Base-by-base conservation (phyloP, 2,329 filamentous ascomycete species). In the Sphaerulina musiva region DNA sequence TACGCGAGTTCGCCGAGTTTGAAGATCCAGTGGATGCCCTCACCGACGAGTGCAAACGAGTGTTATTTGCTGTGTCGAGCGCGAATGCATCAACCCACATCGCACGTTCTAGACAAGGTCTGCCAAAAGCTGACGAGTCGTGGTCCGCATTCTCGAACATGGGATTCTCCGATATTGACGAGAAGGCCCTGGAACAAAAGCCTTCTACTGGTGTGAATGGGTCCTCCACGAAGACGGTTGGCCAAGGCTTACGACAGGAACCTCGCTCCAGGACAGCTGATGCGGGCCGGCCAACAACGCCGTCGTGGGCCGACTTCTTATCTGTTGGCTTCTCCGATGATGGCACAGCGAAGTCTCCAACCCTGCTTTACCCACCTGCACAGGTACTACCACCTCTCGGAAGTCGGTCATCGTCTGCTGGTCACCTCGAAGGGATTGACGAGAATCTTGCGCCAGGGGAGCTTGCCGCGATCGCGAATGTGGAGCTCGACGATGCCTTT, bases 111-210 rank as follows among this genome's bases (percentile, higher is more conserved):
- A 32, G 65, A 48, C 59, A 70, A 61, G 55, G 81, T 83, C 54
- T 87, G 85, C 39, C 41, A 10, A 57, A 64, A 56, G 56, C 64
- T 31, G 91, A 97, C 69, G 88, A 91, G 17, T 95, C 91, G 0
- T 98, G 93, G 93, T 97, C 93, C 12, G 83, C 90, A 48, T 98
- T 98, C 60, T 89, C 96, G 69, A 93, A 96, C 66, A 83, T 97
- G 63, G 93, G 93, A 1, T 98, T 97, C 67, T 83, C 86, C 3
- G 88, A 87, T 1, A 77, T 84, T 1, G 84, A 86, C 1, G 62
- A 66, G 51, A 54, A 55, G 23, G 57, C 61, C 8, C 48, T 60
- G 31, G 51, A 54, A 12, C 57, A 51, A 26, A 58, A 59, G 52
- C 46, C 57, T 12, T 53, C 62, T 8, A 58, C 54, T 38, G 56